These are phyloP conservation scores for Halocafeteria seosinensis DNA, from an alignment of 108 stramenopile genomes.

Conservation along the genomic window DNA sequence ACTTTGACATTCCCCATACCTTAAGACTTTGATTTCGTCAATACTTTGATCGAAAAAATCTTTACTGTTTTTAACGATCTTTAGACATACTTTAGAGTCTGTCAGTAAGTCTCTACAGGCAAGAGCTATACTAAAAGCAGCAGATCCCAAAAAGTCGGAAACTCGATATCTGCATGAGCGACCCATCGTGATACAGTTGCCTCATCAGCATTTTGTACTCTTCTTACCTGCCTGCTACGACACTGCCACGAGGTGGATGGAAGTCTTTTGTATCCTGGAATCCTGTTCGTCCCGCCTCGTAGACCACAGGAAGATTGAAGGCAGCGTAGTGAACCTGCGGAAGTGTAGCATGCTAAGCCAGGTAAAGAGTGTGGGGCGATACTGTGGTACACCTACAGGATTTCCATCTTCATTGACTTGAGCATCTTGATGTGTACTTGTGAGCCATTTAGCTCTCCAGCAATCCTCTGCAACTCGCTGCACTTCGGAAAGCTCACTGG, in stretches of 20 bases:
- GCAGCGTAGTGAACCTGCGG: neutral
- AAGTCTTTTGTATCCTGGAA: constrained; percentile 24
- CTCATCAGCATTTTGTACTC: too few species aligned
- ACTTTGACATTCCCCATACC: constrained; percentile 32
- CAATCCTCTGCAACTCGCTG: neutral
- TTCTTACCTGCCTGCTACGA: constrained; percentile 68
- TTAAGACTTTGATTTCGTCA: constrained; percentile 90
- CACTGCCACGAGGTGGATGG: neutral
- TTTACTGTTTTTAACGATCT: constrained; percentile 95
- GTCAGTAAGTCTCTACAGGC: constrained; percentile 57
- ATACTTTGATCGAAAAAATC: constrained; percentile 94
- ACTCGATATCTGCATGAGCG: too few species aligned
- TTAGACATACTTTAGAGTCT: constrained; percentile 43
- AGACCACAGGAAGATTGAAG: constrained; percentile 15
- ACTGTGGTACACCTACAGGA: too few species aligned
- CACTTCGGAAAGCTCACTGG: too few species aligned
- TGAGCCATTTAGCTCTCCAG: neutral
- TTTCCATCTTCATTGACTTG: neutral
- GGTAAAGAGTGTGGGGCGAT: too few species aligned
- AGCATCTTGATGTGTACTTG: neutral
- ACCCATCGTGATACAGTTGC: too few species aligned
- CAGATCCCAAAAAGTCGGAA: constrained; percentile 65
- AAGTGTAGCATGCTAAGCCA: too few species aligned
- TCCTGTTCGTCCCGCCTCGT: constrained; percentile 18
- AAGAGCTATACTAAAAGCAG: constrained; percentile 81